Evolutionary conservation across 441 rosid genomes (phyloP), one percentile per base, ranked within the genome.

Genomic region (Viola pubescens): DNA sequence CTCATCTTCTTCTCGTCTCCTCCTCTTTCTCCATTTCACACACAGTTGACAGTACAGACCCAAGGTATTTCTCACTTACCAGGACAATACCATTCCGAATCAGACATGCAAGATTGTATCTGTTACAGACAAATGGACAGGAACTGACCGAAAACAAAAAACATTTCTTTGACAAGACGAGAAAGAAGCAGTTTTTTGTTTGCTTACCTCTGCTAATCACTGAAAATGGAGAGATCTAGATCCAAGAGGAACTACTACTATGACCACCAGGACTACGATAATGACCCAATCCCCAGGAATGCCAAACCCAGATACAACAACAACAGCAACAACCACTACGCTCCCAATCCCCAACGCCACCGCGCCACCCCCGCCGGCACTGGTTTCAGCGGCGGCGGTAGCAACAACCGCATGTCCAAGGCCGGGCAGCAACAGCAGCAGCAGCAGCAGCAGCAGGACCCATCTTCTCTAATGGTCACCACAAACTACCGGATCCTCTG

Each of bases 401-500:
- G 14, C 52, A 48, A 48, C 37, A 19, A 19, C 54, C 16, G 37
- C 37, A 14, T 19, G 14, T 52, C 56, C 37, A 26, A 12, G 9
- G 6, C 41, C 42, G 40, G 10, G 4, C 52, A 48, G 51, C 51
- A 48, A n/a, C 51, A 48, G 51, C 39, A 9, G 40, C 56, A 7
- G 37, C 54, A 26, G 42, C 56, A 26, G 56, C 40, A 37, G 52
- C 56, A 71, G 55, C 84, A 79, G 14, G 92, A 83, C 60, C 64
- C 86, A 0, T 61, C 79, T 1, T 53, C 34, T 7, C 55, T 81
- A 54, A 81, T 79, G 86, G 89, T 86, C 7, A 86, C 89, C 42
- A 91, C 95, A 3, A 84, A 77, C 55, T 91, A 91, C 71, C 91
- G 97, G 49, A 81, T 91, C 64, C 88, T 91, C 53, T 91, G 98